Evolutionary conservation across 345 rosid species (phyloP).

Genomic region (Alliaria petiolata): DNA sequence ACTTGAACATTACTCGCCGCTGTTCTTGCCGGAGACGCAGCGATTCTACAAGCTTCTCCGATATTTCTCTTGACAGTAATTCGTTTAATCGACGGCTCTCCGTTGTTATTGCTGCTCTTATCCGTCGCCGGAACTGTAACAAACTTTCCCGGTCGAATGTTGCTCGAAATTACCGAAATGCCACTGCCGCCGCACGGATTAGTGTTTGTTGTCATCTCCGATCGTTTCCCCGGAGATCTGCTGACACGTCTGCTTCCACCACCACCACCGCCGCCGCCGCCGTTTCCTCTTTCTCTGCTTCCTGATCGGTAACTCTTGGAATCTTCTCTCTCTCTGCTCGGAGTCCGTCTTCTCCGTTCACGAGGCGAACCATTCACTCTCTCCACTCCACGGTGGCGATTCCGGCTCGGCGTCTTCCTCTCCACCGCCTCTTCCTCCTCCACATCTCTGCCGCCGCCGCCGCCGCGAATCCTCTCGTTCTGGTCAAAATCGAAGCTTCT

Average conservation of each 20-base stretch:
- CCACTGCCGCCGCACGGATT: slow-evolving; percentile 2
- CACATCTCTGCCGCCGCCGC: not conserved
- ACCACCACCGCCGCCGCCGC: slow-evolving; percentile 12
- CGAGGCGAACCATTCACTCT: slow-evolving; percentile 29
- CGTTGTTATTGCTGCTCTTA: slow-evolving; percentile 42
- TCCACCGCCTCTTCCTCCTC: slow-evolving; percentile 22
- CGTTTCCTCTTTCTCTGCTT: slow-evolving; percentile 46
- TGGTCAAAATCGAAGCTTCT: slow-evolving; percentile 83
- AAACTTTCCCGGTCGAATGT: slow-evolving; percentile 56
- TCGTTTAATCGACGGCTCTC: slow-evolving; percentile 35
- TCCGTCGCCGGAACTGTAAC: slow-evolving; percentile 83
- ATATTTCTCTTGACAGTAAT: slow-evolving; percentile 68
- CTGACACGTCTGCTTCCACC: slow-evolving; percentile 60
- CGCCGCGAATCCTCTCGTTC: slow-evolving; percentile 9
- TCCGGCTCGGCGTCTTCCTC: slow-evolving; percentile 39
- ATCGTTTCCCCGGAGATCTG: slow-evolving; percentile 72
- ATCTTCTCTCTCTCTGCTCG: slow-evolving; percentile 80
- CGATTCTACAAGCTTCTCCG: slow-evolving; percentile 26
- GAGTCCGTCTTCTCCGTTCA: slow-evolving; percentile 80
- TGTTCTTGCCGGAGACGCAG: slow-evolving; percentile 59
- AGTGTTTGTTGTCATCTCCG: slow-evolving; percentile 34
- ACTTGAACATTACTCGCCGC: slow-evolving; percentile 30
- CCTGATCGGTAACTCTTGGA: slow-evolving; percentile 41
- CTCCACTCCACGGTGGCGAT: slow-evolving; percentile 46
- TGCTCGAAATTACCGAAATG: slow-evolving; percentile 5